Conservation (phyloP, 176 grass and related monocot species). For the Musa beccarii region DNA sequence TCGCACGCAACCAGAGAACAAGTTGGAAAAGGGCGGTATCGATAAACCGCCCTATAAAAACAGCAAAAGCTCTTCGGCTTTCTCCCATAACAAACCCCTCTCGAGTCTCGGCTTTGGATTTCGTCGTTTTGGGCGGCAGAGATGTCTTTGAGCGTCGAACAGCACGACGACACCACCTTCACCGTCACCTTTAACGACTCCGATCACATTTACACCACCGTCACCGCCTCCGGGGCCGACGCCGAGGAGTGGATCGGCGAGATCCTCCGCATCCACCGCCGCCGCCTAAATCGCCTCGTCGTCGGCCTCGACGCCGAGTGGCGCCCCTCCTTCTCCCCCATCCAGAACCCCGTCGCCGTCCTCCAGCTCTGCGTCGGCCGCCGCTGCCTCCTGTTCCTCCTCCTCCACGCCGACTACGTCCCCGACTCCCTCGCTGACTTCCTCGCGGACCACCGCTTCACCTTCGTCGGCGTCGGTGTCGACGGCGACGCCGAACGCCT, state of each 20-base stretch:
- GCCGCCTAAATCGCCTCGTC: constrained; percentile 12
- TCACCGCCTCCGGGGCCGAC: constrained; percentile 29
- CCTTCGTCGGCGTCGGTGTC: constrained; percentile 46
- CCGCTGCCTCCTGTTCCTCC: constrained; percentile 48
- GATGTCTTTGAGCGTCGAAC: constrained; percentile 1
- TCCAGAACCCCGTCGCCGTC: constrained; percentile 20
- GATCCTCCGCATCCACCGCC: constrained; percentile 20
- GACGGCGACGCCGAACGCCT: constrained; percentile 23
- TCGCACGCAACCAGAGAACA: too few species aligned
- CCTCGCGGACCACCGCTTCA: constrained; percentile 24
- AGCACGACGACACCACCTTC: background rate
- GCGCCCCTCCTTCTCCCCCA: constrained; percentile 10
- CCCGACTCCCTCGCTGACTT: constrained; percentile 11
- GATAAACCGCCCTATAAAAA: too few species aligned
- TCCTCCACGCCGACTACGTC: constrained; percentile 24
- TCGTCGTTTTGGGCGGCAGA: background rate
- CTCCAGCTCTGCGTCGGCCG: constrained; percentile 64
- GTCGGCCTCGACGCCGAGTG: constrained; percentile 65
- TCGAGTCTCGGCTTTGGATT: too few species aligned
- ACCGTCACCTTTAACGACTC: background rate
- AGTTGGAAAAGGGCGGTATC: too few species aligned
- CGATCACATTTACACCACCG: constrained; percentile 34
- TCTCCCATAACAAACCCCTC: too few species aligned
- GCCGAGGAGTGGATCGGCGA: constrained; percentile 19
- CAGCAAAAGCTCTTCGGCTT: too few species aligned